Percentiles rank a stretch among this genome's conserved stretches.
These are phyloP conservation scores for Teunomyces atbi DNA, from an alignment of 805 yeast species.

Conservation along the genomic window DNA sequence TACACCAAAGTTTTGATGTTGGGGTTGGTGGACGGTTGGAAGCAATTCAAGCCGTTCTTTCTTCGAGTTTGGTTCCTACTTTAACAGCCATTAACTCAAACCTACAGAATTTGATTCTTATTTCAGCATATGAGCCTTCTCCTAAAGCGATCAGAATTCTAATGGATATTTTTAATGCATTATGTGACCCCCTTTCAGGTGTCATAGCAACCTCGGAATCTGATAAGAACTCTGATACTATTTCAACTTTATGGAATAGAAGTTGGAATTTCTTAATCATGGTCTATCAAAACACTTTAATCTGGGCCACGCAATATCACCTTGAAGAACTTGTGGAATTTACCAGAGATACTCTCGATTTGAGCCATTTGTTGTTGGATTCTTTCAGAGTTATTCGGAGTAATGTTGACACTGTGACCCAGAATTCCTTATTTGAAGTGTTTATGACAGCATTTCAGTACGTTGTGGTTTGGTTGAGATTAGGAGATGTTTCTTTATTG, in stretches of 20 bases:
- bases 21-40: constrained; percentile 69
- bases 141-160: constrained; percentile 71
- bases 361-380: constrained; percentile 65
- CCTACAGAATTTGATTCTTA: constrained; percentile 42
- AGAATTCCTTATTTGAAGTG: constrained; percentile 40
- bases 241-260: constrained; percentile 58
- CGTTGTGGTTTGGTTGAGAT: constrained; percentile 76
- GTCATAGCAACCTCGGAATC: constrained; percentile 27
- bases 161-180: constrained; percentile 66
- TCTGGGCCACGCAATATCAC: constrained; percentile 71
- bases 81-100: constrained; percentile 49
- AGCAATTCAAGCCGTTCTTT: constrained; percentile 59
- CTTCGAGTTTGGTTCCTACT: constrained; percentile 42
- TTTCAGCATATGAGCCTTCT: constrained; percentile 65
- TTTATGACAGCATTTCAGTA: constrained; percentile 63
- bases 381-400: constrained; percentile 49
- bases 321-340: constrained; percentile 66
- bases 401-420: constrained; percentile 7
- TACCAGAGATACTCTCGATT: constrained; percentile 81
- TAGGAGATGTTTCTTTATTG: constrained; percentile 75
- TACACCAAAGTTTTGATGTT: constrained; percentile 71
- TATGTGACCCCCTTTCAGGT: constrained; percentile 69
- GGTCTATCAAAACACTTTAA: constrained; percentile 63
- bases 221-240: constrained; percentile 12
- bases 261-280: constrained; percentile 73